These are phyloP conservation scores for Penicillium digitatum DNA, from an alignment of 2,329 filamentous ascomycete genomes.

Conservation along the genomic window DNA sequence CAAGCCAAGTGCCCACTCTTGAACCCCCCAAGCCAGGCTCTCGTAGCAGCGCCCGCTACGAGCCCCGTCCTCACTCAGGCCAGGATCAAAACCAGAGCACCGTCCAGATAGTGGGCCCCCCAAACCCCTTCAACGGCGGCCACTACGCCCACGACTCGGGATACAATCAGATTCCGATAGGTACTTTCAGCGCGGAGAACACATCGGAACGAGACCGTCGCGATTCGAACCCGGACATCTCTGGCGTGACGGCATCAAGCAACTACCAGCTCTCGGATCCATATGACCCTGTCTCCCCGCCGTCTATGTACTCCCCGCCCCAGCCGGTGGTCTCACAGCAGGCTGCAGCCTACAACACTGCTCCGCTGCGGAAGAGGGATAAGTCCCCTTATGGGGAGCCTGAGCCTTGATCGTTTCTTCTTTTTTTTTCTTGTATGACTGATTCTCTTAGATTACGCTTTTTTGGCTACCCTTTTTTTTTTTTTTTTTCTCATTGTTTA, in stretches of 20 bases:
- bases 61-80: conserved; percentile 12
- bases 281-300: conserved; percentile 73
- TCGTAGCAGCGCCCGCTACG: conserved; percentile 20
- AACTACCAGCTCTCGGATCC: conserved; percentile 22
- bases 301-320: conserved; percentile 68
- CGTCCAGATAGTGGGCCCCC: conserved; percentile 14
- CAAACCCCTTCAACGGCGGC: conserved; percentile 15
- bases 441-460: neutral
- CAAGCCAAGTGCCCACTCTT: conserved; percentile 27
- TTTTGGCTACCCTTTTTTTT: neutral
- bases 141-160: conserved; percentile 11
- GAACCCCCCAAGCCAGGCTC: conserved; percentile 22
- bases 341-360: neutral
- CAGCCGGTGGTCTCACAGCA: neutral
- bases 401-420: neutral
- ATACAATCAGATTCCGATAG: conserved; percentile 15
- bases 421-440: neutral
- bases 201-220: conserved; percentile 68
- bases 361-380: conserved; percentile 1
- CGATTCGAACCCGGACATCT: conserved; percentile 57
- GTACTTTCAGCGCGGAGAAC: conserved; percentile 23
- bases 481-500: neutral
- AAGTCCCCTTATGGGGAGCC: conserved; percentile 5
- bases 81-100: conserved; percentile 7
- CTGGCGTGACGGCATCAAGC: conserved; percentile 46